A percentile compares a stretch with the other conserved stretches of the same genome.
Conservation (phyloP, 176 grass and related monocot species). For the Saccharum spontaneum region DNA sequence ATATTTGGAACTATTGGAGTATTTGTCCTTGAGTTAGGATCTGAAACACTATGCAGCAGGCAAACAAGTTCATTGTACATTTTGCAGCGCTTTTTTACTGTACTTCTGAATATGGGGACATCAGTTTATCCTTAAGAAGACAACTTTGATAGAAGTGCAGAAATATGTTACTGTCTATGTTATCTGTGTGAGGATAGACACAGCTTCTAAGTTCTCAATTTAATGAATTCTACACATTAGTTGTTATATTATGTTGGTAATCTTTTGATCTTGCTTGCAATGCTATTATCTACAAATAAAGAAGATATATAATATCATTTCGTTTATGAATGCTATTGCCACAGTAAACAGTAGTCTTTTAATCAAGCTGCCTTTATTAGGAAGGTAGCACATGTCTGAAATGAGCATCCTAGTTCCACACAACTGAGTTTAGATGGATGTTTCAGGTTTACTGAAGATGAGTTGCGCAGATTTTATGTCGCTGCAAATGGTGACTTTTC, state of each 20-base stretch:
- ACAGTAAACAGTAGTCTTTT: not conserved
- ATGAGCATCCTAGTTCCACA: conserved; percentile 10
- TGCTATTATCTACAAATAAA: conserved; percentile 16
- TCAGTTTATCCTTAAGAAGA: conserved; percentile 2
- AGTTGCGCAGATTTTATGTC: conserved; percentile 73
- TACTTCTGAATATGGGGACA: not conserved
- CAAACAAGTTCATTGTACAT: not conserved
- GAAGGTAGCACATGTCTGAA: conserved; percentile 13
- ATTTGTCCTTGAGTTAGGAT: conserved; percentile 11
- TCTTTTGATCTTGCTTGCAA: not conserved
- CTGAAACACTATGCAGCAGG: not conserved
- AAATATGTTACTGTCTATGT: conserved; percentile 2
- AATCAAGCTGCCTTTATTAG: conserved; percentile 10
- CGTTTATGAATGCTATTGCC: not conserved
- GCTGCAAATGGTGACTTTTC: conserved; percentile 83
- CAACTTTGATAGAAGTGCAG: not conserved
- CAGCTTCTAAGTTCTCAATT: conserved; percentile 12
- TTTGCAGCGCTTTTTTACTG: conserved; percentile 1
- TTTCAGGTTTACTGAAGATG: conserved; percentile 82
- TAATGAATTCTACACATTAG: not conserved
- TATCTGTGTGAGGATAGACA: not conserved
- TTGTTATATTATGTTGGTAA: conserved; percentile 1
- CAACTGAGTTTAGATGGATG: conserved; percentile 30
- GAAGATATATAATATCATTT: not conserved
- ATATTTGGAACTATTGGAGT: conserved; percentile 17